A percentile compares a stretch with the other conserved stretches of the same genome.
phyloP scores from a whole-genome alignment of 352 stramenopile genomes.

The Pythium sukuiense region DNA sequence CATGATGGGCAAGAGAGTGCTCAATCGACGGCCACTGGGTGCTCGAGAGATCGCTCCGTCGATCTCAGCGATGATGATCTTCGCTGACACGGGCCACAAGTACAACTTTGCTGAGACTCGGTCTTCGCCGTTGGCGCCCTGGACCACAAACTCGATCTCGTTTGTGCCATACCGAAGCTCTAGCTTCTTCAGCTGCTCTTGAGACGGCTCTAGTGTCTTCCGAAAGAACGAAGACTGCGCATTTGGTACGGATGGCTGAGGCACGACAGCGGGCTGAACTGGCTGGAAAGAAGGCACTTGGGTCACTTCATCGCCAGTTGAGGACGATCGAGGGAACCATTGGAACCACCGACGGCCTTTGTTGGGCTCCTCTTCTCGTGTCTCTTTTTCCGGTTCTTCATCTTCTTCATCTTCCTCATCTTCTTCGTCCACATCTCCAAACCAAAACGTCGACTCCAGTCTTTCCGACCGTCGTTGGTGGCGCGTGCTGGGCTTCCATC shows the following conservation, averaged over 20 bases:
- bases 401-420: conserved; percentile 22
- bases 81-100: conserved; percentile 67
- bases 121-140: conserved; percentile 29
- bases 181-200: conserved; percentile 65
- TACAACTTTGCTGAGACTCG: conserved; percentile 63
- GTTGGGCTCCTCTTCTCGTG: background rate
- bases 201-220: conserved; percentile 63
- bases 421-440: conserved; percentile 28
- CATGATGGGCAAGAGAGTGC: conserved; percentile 37
- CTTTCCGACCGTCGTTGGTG: conserved; percentile 17
- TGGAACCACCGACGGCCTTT: conserved; percentile 29
- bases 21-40: conserved; percentile 37
- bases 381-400: conserved; percentile 8
- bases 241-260: background rate
- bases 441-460: conserved; percentile 27
- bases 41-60: conserved; percentile 71
- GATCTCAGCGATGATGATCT: conserved; percentile 82
- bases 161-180: conserved; percentile 58
- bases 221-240: conserved; percentile 34
- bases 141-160: conserved; percentile 67
- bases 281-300: conserved; percentile 17
- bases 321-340: conserved; percentile 32
- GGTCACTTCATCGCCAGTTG: background rate
- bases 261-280: background rate
- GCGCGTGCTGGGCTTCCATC: conserved; percentile 9